A percentile compares a stretch with the other conserved stretches of the same genome.
Evolutionary conservation across 2,329 filamentous ascomycete genomes (phyloP).

Genomic region (Cladosporium oxysporum): DNA sequence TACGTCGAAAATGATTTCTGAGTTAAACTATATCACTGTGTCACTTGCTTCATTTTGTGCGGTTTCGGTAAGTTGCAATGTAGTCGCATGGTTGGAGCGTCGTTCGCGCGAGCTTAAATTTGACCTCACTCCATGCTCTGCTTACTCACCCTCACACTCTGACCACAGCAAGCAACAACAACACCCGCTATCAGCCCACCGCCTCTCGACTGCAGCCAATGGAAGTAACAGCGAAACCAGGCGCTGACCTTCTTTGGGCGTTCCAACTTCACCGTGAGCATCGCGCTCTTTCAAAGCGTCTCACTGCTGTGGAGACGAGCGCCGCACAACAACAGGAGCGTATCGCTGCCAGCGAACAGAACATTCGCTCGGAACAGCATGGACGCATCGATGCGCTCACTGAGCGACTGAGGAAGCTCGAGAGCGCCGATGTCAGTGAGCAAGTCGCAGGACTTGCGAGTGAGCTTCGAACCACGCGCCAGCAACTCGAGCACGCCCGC

Average conservation of each 20-base stretch:
- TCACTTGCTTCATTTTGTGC: constrained; percentile 3
- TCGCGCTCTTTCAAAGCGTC: constrained; percentile 32
- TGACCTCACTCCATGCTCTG: constrained; percentile 14
- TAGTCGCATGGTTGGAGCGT: not conserved
- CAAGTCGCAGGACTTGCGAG: constrained; percentile 8
- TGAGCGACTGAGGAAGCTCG: constrained; percentile 56
- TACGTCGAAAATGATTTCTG: constrained; percentile 34
- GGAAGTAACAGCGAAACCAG: constrained; percentile 18
- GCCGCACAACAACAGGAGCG: constrained; percentile 4
- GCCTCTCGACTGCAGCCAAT: not conserved
- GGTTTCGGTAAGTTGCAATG: not conserved
- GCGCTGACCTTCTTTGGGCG: constrained; percentile 38
- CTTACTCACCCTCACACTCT: not conserved
- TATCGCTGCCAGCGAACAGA: not conserved
- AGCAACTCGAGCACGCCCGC: not conserved
- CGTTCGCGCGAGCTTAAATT: constrained; percentile 9
- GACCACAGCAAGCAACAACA: not conserved
- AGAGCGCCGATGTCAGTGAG: constrained; percentile 3
- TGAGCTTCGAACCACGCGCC: not conserved
- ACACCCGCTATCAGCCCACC: not conserved
- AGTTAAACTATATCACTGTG: constrained; percentile 22
- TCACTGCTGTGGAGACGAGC: constrained; percentile 34
- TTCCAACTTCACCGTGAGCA: constrained; percentile 40
- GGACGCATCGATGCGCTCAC: constrained; percentile 42
- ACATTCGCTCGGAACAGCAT: not conserved